Base-by-base conservation (phyloP, 2,329 filamentous ascomycete genomes). In the Claviceps sp. region DNA sequence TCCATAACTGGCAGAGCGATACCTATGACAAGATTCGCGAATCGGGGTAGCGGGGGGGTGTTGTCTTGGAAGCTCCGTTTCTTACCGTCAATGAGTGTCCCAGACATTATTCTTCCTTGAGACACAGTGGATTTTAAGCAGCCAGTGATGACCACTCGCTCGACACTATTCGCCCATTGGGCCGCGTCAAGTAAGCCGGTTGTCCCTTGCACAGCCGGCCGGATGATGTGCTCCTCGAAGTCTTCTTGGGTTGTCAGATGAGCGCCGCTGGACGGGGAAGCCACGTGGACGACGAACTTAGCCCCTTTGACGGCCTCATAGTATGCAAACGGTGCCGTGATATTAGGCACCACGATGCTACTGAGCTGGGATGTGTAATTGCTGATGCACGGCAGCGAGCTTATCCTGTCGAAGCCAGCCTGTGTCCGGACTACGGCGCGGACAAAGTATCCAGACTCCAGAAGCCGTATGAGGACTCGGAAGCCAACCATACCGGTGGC, bases 251-350 rank as follows among this genome's bases (percentile, higher is more conserved):
- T 34, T 11, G 29, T 34, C 4, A 34, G 29, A 9, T 34, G 29
- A 34, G 29, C 29, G 3, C 4, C 3, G 9, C 29, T 9, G 5
- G 26, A 23, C 2, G 49, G 49, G 4, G 43, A 50, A 2, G 49
- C 49, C n/a, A 42, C 49, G 48, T 65, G 62, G 22, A 68, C 58
- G 47, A 74, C 62, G 55, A 66, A 68, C n/a, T 62, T 62, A 39
- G 69, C 66, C 5, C 62, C 69, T 45, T 66, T 58, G 51, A 70
- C 62, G 14, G 68, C 69, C 26, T 68, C 61, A 34, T 72, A 65
- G 49, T 68, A 73, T 4, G 70, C 70, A 17, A 62, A 62, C 0
- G 61, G 57, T 5, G 56, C 58, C 0, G 62, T 58, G 23, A 72
- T 64, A 47, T 71, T 66, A 2, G 68, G 65, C 3, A 73, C 64